These are phyloP conservation scores for Trifolium dubium DNA, from an alignment of 306 rosid genomes.

Conservation along the genomic window DNA sequence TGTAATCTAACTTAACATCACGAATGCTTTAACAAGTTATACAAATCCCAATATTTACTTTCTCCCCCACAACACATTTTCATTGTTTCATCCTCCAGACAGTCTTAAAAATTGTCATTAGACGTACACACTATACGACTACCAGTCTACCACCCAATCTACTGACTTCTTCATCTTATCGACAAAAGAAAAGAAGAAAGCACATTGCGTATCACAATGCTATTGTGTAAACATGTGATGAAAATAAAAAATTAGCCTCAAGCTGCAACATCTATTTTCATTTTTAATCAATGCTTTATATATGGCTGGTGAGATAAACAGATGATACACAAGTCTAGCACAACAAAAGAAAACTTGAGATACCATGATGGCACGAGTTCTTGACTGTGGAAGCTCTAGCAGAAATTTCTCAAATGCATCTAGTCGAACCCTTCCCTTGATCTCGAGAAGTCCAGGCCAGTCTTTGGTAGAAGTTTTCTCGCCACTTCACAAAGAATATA, in stretches of 20 bases:
- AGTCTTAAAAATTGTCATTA: slow-evolving; percentile 21
- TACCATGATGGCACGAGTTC: slow-evolving; percentile 99
- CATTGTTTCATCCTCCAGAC: slow-evolving; percentile 9
- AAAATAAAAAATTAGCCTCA: slow-evolving; percentile 24
- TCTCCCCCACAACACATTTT: neutral
- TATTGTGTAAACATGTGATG: neutral
- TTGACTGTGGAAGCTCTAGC: slow-evolving; percentile 82
- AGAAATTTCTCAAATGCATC: slow-evolving; percentile 93
- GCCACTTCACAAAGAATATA: slow-evolving; percentile 65
- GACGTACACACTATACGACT: slow-evolving; percentile 27
- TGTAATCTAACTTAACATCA: neutral
- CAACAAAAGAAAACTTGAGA: slow-evolving; percentile 56
- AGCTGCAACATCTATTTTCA: slow-evolving; percentile 27
- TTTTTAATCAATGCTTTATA: slow-evolving; percentile 12
- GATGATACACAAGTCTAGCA: slow-evolving; percentile 39
- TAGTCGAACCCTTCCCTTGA: slow-evolving; percentile 95
- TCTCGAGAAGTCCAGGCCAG: slow-evolving; percentile 88
- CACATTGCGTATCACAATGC: neutral
- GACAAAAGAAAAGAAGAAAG: slow-evolving; percentile 3
- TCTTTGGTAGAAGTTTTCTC: slow-evolving; percentile 75
- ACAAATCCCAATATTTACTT: slow-evolving; percentile 7
- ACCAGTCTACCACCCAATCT: slow-evolving; percentile 12
- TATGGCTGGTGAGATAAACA: slow-evolving; percentile 31
- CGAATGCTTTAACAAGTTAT: neutral
- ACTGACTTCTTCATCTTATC: slow-evolving; percentile 13